These are phyloP conservation scores for Colletotrichum chrysophilum DNA, from an alignment of 2,329 filamentous ascomycete species.

Conservation along the genomic window DNA sequence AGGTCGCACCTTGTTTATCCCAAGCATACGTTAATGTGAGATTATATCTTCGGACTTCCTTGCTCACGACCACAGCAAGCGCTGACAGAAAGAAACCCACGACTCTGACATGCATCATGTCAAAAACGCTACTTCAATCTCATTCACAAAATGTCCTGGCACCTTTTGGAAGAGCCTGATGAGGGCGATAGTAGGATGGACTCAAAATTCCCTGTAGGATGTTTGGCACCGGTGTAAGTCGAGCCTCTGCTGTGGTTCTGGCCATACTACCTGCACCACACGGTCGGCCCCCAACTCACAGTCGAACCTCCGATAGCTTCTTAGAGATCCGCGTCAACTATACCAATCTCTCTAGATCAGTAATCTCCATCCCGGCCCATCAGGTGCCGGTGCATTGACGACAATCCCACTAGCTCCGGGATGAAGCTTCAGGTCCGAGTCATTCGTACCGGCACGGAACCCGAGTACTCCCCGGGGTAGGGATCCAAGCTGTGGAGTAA, in stretches of 20 bases:
- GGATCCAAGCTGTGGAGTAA: neutral
- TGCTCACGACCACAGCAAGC: neutral
- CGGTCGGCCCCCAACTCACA: neutral
- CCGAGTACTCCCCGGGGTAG: neutral
- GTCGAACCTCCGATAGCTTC: neutral
- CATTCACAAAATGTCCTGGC: neutral
- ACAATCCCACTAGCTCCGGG: neutral
- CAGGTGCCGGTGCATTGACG: neutral
- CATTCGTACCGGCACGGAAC: neutral
- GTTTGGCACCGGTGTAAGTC: neutral
- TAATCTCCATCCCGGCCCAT: neutral
- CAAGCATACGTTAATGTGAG: slow-evolving; percentile 3
- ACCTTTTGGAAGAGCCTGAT: neutral
- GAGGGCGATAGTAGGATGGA: neutral
- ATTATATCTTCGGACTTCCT: neutral
- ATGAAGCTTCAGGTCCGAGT: neutral
- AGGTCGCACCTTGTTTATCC: neutral
- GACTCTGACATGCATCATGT: neutral
- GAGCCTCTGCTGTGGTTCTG: neutral
- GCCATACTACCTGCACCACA: neutral
- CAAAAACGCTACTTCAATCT: too few relatives aligned
- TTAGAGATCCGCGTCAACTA: neutral
- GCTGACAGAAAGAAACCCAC: neutral
- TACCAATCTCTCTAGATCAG: neutral
- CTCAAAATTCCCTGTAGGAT: neutral